Evolutionary conservation across 2,329 filamentous ascomycete species (phyloP), one percentile per base, ranked within the genome.

Genomic region (Periconia macrospinosa): DNA sequence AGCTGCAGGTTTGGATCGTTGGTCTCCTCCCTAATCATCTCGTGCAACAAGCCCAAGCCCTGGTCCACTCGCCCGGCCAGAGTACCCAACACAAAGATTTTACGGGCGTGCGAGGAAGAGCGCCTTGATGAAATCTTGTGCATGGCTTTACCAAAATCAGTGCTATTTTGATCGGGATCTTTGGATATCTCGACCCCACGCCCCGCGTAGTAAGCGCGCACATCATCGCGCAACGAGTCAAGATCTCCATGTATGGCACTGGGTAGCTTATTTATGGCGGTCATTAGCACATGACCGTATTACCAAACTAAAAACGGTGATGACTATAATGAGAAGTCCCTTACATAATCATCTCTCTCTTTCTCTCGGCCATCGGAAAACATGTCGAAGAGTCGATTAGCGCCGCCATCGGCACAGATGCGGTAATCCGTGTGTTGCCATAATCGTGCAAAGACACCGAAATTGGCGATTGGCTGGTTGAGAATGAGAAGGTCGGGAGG

Each of bases 11-110:
- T 70, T 0, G 80, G 75, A 43, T 82, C 68, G 33, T 66, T 62
- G 15, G 57, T 61, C 52, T 79, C 75, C 61, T 81, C 81, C 54
- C 78, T 75, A 53, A 82, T 92, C 44, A 97, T 81, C 69, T 97
- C 90, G 70, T 96, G 91, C 49, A 99, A 82, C 65, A 96, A 87
- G 53, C 91, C 92, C 45, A 99, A 82, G 1, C 89, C 93, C 71
- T 99, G 94, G 73, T 99, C 94, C 15, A 97, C 89, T 30, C 94
- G 86, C 7, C 94, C 94, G 42, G 91, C 91, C 0, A 97, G 82
- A 1, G 92, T 91, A 41, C 93, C 92, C 7, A 97, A 77, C 37
- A 90, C 86, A 13, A 96, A 80, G n/a, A 96, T 86, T 66, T 93
- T 59, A 45, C 81, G 82, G 15, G 51, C 55, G 15, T 50, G 50